phyloP scores from a whole-genome alignment of 2,329 filamentous ascomycete species.

The Meredithiella fracta region DNA sequence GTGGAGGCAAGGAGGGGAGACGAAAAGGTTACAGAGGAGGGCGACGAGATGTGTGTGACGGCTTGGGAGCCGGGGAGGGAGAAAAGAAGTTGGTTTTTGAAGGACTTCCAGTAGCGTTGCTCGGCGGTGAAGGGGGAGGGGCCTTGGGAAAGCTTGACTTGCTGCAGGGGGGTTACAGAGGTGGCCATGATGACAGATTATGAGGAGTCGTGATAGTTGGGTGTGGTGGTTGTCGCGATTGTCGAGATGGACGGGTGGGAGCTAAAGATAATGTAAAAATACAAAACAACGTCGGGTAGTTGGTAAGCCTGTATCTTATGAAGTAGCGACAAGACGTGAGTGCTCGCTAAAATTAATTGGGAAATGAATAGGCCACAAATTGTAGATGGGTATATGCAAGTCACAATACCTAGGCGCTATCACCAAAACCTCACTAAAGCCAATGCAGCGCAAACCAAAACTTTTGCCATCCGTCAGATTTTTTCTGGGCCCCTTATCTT shows the following conservation, averaged over 20 bases:
- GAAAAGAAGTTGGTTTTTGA: conserved; percentile 79
- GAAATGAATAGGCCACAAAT: neutral
- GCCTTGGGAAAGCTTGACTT: conserved; percentile 67
- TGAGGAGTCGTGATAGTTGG: neutral
- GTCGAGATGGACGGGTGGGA: neutral
- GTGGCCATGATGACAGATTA: conserved; percentile 53
- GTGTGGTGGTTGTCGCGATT: neutral
- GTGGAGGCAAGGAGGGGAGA: conserved; percentile 27
- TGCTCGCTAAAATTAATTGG: too few species aligned
- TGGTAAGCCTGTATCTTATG: too few species aligned
- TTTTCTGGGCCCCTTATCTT: conserved; percentile 10
- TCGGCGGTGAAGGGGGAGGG: conserved; percentile 76
- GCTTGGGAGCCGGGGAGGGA: conserved; percentile 81
- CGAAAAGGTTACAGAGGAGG: conserved; percentile 12
- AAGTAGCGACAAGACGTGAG: too few species aligned
- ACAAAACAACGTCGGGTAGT: too few species aligned
- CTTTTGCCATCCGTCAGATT: neutral
- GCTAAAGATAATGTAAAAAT: neutral
- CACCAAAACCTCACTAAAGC: neutral
- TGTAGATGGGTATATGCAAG: neutral
- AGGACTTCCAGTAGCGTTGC: conserved; percentile 90
- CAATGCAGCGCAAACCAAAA: neutral
- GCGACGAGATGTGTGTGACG: conserved; percentile 73
- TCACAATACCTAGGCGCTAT: neutral
- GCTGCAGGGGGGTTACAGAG: conserved; percentile 63